Base-by-base conservation (phyloP, 2,329 filamentous ascomycete species). In the Aspergillus pseudotamarii region DNA sequence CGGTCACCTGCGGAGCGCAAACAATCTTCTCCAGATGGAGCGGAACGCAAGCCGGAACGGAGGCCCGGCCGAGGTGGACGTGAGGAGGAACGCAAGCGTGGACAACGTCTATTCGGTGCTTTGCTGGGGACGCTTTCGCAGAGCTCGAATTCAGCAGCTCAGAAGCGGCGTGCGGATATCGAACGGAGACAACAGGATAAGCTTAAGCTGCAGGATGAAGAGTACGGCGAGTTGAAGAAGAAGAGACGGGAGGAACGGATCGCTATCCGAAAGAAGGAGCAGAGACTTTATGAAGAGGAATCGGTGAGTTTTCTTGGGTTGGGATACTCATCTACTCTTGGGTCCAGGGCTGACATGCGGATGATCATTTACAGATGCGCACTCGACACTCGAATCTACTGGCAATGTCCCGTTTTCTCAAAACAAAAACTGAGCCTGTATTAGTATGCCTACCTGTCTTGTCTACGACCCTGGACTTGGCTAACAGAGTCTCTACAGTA, bases 71-170 rank as follows among this genome's bases (percentile, higher is more conserved):
- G 63, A 30, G 81, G 75, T 61, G 79, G 84, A 58, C 79, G 83
- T 32, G 82, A 88, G 62, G 91, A 96, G 72, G 94, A 98, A 75
- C 92, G 89, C 77, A 93, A 91, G 75, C 90, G 94, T 43, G 91
- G 92, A 26, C 90, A 91, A 77, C 87, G 94, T 59, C 83, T 98
- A 64, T 97, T 97, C 74, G 94, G 94, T 65, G 91, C 90, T 41
- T 80, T 96, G 61, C 82, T 95, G 64, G 91, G 85, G 75, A 92
- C 91, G 43, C 84, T 96, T 64, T 93, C 90, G 77, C 91, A 94
- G 79, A 89, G 86, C 71, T 85, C 85, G 73, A 86, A 83, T 75
- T 81, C 84, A 80, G 68, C 86, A 83, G 82, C 88, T 66, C 81
- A 90, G 79, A 90, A 86, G 78, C 88, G 87, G 71, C 89, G 91